Evolutionary conservation across 331 rosid species (phyloP).

Genomic region (Prunus yedoensis): DNA sequence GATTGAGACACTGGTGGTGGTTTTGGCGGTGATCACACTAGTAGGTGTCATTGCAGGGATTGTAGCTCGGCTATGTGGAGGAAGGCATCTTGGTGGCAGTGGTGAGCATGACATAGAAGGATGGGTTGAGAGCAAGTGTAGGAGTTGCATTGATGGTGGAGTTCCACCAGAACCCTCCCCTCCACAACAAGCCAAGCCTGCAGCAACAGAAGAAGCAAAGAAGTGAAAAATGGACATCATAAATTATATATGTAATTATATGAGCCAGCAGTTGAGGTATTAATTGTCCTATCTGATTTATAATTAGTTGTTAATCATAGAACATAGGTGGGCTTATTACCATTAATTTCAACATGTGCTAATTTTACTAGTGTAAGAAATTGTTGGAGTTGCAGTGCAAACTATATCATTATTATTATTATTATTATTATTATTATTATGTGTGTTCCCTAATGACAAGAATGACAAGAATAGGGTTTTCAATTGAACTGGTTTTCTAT

Average conservation of each 20-base stretch:
- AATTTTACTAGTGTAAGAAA: neutral
- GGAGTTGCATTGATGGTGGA: constrained; percentile 79
- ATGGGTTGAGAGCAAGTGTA: constrained; percentile 76
- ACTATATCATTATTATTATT: neutral
- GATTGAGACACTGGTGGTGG: constrained; percentile 80
- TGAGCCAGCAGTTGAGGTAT: neutral
- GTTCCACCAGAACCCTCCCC: constrained; percentile 35
- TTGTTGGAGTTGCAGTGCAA: neutral
- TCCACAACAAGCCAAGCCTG: constrained; percentile 31
- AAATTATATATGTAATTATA: neutral
- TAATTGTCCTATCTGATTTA: too few species aligned
- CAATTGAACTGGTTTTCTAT: too few species aligned
- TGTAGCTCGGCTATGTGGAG: constrained; percentile 73
- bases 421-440: too few species aligned
- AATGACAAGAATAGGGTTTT: too few species aligned
- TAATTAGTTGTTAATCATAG: neutral
- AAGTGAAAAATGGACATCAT: constrained; percentile 11
- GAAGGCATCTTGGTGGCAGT: constrained; percentile 63
- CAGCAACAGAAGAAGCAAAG: constrained; percentile 12
- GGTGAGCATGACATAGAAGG: constrained; percentile 87
- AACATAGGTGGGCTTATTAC: neutral
- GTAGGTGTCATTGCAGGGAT: constrained; percentile 73
- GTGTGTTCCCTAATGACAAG: too few species aligned
- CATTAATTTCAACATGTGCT: neutral
- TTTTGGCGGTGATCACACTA: constrained; percentile 73